Evolutionary conservation across 108 stramenopile species (phyloP).

Genomic region (Aurantiochytrium sp.): DNA sequence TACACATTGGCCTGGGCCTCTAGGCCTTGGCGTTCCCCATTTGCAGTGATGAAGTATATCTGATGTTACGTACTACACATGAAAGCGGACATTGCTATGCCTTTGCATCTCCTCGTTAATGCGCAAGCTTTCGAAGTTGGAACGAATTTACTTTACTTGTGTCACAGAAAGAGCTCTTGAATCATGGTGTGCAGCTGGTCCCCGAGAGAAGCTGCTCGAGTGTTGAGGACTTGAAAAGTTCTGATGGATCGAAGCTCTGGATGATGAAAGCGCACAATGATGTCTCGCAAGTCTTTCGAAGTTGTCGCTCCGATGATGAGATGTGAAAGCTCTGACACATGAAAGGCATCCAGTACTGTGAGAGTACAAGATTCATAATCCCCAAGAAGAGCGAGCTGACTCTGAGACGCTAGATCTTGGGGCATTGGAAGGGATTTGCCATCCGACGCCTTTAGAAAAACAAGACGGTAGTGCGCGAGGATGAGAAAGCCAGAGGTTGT

Average conservation of each 20-base stretch:
- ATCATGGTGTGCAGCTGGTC: no score
- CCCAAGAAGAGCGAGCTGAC: background rate
- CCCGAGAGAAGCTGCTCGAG: no score
- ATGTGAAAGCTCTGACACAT: background rate
- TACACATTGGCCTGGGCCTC: no score
- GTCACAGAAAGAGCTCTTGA: no score
- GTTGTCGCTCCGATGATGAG: background rate
- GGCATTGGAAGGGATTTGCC: background rate
- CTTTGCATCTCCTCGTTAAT: no score
- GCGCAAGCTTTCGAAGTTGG: no score
- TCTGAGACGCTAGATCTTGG: background rate
- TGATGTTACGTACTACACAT: no score
- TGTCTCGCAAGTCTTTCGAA: background rate
- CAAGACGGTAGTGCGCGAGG: background rate
- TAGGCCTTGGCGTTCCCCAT: no score
- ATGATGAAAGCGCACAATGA: background rate
- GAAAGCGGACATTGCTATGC: no score
- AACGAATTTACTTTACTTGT: no score
- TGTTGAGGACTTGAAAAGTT: no score
- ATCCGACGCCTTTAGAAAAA: background rate
- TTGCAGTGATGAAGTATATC: no score
- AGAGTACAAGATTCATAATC: background rate
- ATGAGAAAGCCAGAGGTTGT: background rate
- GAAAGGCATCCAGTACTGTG: background rate
- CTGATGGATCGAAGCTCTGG: background rate